Evolutionary conservation across 139 green algal species (phyloP).

Genomic region (Zygnema cylindricum): DNA sequence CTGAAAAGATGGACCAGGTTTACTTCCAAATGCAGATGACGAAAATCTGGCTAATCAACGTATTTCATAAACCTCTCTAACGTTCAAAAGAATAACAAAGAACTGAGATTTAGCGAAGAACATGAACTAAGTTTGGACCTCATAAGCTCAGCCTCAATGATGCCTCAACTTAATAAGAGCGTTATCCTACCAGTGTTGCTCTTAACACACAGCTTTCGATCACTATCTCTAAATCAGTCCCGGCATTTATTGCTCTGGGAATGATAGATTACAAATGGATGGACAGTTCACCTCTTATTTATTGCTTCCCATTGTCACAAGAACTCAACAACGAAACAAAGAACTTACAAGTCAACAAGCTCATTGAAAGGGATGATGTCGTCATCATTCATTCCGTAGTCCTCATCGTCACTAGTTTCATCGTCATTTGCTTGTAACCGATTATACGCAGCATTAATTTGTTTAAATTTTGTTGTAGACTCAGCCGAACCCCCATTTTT

Average conservation of each 20-base stretch:
- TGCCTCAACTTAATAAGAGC: neutral
- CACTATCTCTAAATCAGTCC: neutral
- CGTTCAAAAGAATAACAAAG: too few relatives aligned
- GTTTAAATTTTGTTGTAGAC: conserved; percentile 11
- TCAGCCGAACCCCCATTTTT: conserved; percentile 26
- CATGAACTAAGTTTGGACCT: too few relatives aligned
- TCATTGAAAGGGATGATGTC: conserved; percentile 47
- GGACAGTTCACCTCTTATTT: neutral
- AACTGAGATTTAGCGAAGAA: too few relatives aligned
- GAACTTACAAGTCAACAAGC: conserved; percentile 41
- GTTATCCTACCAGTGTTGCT: neutral
- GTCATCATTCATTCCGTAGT: conserved; percentile 46
- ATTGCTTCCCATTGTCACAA: neutral
- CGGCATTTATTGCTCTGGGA: neutral
- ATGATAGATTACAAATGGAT: neutral
- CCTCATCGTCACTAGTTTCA: conserved; percentile 18
- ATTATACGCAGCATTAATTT: conserved; percentile 20
- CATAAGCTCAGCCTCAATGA: neutral
- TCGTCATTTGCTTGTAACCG: conserved; percentile 23
- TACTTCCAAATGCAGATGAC: too few relatives aligned
- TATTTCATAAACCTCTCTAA: too few relatives aligned
- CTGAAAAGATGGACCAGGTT: too few relatives aligned
- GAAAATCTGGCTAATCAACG: too few relatives aligned
- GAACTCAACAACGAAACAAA: conserved; percentile 12
- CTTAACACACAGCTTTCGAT: neutral